Percentiles rank a stretch among this genome's conserved stretches.
These are phyloP conservation scores for Naumovozyma castellii DNA, from an alignment of 805 yeast species.

Conservation along the genomic window DNA sequence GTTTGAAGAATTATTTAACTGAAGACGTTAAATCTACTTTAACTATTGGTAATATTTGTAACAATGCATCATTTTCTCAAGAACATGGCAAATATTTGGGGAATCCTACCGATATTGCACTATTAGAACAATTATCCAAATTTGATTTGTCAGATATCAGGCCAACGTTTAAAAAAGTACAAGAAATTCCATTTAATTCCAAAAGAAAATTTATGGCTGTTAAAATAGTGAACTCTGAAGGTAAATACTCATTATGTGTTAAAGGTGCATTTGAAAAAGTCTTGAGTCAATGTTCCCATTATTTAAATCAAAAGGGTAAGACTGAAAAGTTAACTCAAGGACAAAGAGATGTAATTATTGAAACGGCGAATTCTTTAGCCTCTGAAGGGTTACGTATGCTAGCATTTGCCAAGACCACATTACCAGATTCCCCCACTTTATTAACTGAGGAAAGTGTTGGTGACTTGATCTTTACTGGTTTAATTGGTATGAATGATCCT, in stretches of 20 bases:
- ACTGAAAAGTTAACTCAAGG: slow-evolving; percentile 48
- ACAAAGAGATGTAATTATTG: slow-evolving; percentile 37
- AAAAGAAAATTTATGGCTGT: slow-evolving; percentile 87
- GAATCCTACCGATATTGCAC: slow-evolving; percentile 91
- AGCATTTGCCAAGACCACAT: slow-evolving; percentile 57
- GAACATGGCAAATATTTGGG: slow-evolving; percentile 72
- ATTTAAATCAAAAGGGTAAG: slow-evolving; percentile 50
- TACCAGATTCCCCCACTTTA: slow-evolving; percentile 23
- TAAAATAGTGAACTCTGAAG: slow-evolving; percentile 47
- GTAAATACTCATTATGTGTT: slow-evolving; percentile 50
- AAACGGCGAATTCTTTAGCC: slow-evolving; percentile 59
- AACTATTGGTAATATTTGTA: slow-evolving; percentile 64
- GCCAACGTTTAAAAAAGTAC: slow-evolving; percentile 42
- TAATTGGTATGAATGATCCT: slow-evolving; percentile 95
- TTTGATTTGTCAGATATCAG: slow-evolving; percentile 71
- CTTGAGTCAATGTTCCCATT: slow-evolving; percentile 49
- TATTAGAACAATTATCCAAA: slow-evolving; percentile 60
- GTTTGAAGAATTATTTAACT: slow-evolving; percentile 37
- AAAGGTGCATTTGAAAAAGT: slow-evolving; percentile 89
- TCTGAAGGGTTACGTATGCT: slow-evolving; percentile 77
- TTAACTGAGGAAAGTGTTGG: slow-evolving; percentile 37
- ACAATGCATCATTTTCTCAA: slow-evolving; percentile 58
- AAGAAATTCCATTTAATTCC: slow-evolving; percentile 81
- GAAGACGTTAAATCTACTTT: slow-evolving; percentile 46
- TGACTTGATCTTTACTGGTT: slow-evolving; percentile 69